These are phyloP conservation scores for Penicillium flavigenum DNA, from an alignment of 495 filamentous ascomycete genomes.

Conservation along the genomic window DNA sequence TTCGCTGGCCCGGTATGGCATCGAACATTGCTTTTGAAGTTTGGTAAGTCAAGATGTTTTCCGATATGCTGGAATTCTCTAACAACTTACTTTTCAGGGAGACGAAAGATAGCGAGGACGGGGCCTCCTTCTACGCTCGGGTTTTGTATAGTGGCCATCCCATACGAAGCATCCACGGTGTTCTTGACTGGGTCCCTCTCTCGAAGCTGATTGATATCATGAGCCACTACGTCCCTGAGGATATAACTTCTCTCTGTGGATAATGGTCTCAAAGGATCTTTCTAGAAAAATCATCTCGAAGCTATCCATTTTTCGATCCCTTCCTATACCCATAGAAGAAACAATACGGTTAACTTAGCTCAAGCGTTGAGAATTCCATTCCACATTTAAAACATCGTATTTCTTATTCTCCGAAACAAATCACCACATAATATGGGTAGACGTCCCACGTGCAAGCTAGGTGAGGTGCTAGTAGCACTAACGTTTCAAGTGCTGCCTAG, in stretches of 20 bases:
- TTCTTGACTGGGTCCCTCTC: slow-evolving; percentile 39
- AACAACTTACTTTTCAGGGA: slow-evolving; percentile 14
- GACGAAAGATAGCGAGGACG: slow-evolving; percentile 4
- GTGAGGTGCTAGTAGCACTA: neutral
- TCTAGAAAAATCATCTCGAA: neutral
- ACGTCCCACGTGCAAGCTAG: no score
- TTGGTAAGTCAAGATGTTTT: slow-evolving; percentile 48
- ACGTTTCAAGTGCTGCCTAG: neutral
- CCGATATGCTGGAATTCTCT: neutral
- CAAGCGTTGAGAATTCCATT: no score
- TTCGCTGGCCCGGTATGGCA: slow-evolving; percentile 35
- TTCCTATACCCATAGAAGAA: neutral
- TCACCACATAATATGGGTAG: neutral
- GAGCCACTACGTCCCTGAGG: slow-evolving; percentile 29
- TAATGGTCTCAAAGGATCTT: neutral
- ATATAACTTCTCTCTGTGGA: slow-evolving; percentile 27
- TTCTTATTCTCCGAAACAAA: neutral
- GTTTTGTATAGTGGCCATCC: slow-evolving; percentile 44
- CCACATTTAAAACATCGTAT: neutral
- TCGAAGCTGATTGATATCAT: slow-evolving; percentile 27
- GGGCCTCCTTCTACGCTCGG: slow-evolving; percentile 29
- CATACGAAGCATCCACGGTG: slow-evolving; percentile 33
- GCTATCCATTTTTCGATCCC: neutral
- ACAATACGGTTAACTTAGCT: neutral
- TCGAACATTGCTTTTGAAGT: slow-evolving; percentile 36